Evolutionary conservation across 352 stramenopile genomes (phyloP), one percentile per base, ranked within the genome.

Genomic region (Globisporangium irregulare): DNA sequence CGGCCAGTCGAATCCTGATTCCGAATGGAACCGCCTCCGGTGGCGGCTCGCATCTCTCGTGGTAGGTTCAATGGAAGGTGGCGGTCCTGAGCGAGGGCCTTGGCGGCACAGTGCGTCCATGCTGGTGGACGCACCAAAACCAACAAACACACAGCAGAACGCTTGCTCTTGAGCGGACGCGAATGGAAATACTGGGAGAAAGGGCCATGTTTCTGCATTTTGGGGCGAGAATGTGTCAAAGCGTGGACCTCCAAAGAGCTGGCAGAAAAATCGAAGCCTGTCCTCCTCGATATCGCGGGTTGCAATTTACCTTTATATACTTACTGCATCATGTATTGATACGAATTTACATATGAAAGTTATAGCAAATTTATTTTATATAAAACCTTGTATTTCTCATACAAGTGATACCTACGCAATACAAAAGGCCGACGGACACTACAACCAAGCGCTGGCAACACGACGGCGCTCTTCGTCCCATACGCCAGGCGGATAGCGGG

Each of bases 151-250:
- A 50, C 41, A 50, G 6, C 9, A 41, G 36, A 41, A 3, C 10
- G 29, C 29, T 41, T 14, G 15, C 15, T 3, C 43, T 51, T 20
- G 43, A 51, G 43, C 43, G 43, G 43, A 51, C 43, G 43, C 43
- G 43, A 51, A 51, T 51, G 43, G 18, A 12, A 51, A 24, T 20
- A 6, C 5, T 32, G 15, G 41, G 41, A 20, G 41, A n/a, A 20
- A 48, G 41, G 41, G 41, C 14, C 43, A 10, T 22, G 6, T 51
- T 51, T 10, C 43, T 51, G 43, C 43, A 51, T 51, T 51, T 51
- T 51, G 58, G n/a, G 34, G 58, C 24, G 58, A 63, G 58, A 63
- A 51, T 53, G 24, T 51, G 58, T 63, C 58, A 63, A 63, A 51
- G 34, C 34, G 58, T 63, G 50, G 58, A 25, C 27, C 54, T 29